Base-by-base conservation (phyloP, 2,329 filamentous ascomycete species). In the Colletotrichum liaoningense region DNA sequence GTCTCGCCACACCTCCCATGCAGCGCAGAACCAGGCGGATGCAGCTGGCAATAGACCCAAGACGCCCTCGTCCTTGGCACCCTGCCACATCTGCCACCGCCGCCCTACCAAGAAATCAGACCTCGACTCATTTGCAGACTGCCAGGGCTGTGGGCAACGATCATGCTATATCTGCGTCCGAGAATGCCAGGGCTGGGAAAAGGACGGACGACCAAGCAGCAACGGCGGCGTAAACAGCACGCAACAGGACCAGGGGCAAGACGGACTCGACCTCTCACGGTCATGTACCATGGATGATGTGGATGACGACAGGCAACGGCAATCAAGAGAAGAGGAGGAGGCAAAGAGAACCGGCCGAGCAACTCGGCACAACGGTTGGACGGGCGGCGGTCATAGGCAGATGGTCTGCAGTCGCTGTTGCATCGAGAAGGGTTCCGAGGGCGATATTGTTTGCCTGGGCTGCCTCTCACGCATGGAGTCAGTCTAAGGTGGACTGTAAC, bases 121-220 rank as follows among this genome's bases (percentile, higher is more conserved):
- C 69, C 86, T 94, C 42, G 91, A 93, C 79, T 89, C 88, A 11
- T 93, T 91, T 78, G 88, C 90, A 59, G 86, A 90, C 77, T 94
- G 92, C 79, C 83, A 88, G 76, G 87, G 88, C 16, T 94, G 92
- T 78, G 84, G 86, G 11, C 84, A 88, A 74, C 86, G 91, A 55
- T 89, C 92, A 0, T 94, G 92, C 79, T 93, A 89, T 78, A 86
- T 94, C n/a, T 94, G 92, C 79, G 88, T 93, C 57, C 84, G 92
- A 30, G 84, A 90, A 76, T 94, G 92, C 76, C 83, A 87, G 14
- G 88, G 89, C 2, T 88, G 86, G 85, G 58, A 38, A 19, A 62
- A 62, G 60, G 71, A 73, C 14, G 71, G 71, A 75, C 78, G 35
- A 65, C 69, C 22, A 72, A 78, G 28, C 57, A 77, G 46, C 60